Percentiles rank a stretch among this genome's conserved stretches.
phyloP scores from a whole-genome alignment of 305 asterid genomes.

The Rubia tinctorum region DNA sequence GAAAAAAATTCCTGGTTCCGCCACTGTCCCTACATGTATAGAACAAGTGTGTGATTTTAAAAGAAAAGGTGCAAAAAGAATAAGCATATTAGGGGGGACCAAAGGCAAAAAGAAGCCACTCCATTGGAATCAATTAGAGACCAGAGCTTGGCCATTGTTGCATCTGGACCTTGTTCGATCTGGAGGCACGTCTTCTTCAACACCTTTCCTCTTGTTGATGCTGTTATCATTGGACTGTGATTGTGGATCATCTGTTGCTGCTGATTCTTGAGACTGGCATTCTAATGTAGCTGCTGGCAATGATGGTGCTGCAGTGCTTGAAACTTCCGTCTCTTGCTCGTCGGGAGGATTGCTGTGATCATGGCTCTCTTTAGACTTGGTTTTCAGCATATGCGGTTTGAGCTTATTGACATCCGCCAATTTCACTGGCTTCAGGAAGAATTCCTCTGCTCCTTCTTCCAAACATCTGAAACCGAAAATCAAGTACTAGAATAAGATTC shows the following conservation, averaged over 20 bases:
- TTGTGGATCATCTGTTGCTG: conserved; percentile 16
- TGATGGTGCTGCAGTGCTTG: conserved; percentile 18
- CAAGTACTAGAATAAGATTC: neutral
- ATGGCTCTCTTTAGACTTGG: conserved; percentile 34
- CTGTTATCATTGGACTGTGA: conserved; percentile 23
- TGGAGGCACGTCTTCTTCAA: conserved; percentile 62
- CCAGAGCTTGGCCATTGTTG: conserved; percentile 42
- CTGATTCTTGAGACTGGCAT: neutral
- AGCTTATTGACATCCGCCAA: conserved; percentile 72
- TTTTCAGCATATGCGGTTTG: conserved; percentile 59
- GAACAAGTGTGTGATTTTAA: conserved; percentile 21
- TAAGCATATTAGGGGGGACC: neutral
- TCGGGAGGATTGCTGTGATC: conserved; percentile 10
- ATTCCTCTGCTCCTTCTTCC: conserved; percentile 96
- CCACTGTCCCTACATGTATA: conserved; percentile 14
- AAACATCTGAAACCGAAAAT: conserved; percentile 50
- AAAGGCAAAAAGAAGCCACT: conserved; percentile 1
- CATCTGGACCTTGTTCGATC: conserved; percentile 68
- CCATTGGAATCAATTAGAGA: conserved; percentile 31
- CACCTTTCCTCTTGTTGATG: conserved; percentile 52
- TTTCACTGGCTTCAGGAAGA: conserved; percentile 76
- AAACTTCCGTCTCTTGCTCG: conserved; percentile 22
- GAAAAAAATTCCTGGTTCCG: too few species aligned
- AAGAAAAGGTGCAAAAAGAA: neutral
- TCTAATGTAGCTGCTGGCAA: conserved; percentile 11